Evolutionary conservation across 179 eudicot species (phyloP).

Genomic region (Heliamphora pulchella): DNA sequence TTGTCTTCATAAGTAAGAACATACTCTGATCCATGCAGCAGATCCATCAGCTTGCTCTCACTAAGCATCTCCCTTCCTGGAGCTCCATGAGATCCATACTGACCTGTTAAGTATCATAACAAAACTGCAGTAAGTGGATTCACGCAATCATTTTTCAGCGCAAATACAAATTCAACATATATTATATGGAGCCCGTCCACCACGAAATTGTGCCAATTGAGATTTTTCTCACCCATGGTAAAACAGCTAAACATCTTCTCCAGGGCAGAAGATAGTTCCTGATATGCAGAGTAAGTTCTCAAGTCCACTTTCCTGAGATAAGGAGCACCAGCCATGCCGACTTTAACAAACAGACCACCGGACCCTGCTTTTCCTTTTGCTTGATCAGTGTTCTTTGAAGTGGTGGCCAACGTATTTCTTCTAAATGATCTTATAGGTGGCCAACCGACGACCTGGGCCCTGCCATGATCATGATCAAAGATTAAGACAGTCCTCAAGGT

Average conservation of each 20-base stretch:
- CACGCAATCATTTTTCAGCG: neutral
- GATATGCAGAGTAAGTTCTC: slow-evolving; percentile 34
- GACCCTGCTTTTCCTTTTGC: slow-evolving; percentile 25
- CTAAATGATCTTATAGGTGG: slow-evolving; percentile 52
- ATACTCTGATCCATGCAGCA: slow-evolving; percentile 26
- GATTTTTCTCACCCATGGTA: slow-evolving; percentile 18
- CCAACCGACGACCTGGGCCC: slow-evolving; percentile 60
- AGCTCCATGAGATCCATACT: slow-evolving; percentile 20
- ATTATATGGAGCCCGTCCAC: too few species aligned
- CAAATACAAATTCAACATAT: too few species aligned
- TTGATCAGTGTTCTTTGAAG: slow-evolving; percentile 35
- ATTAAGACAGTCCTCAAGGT: slow-evolving; percentile 1
- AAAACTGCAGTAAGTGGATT: slow-evolving; percentile 16
- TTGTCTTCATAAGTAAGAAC: slow-evolving; percentile 47
- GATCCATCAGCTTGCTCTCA: slow-evolving; percentile 45
- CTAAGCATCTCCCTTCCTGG: slow-evolving; percentile 18
- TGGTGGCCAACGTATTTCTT: slow-evolving; percentile 37
- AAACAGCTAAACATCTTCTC: slow-evolving; percentile 63
- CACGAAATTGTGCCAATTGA: too few species aligned
- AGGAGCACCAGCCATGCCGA: slow-evolving; percentile 79
- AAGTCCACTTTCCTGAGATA: slow-evolving; percentile 55
- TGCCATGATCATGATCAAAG: slow-evolving; percentile 21
- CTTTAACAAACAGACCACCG: slow-evolving; percentile 40
- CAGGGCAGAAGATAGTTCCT: slow-evolving; percentile 46
- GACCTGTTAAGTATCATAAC: slow-evolving; percentile 11